A percentile compares a stretch with the other conserved stretches of the same genome.
Evolutionary conservation across 768 basidiomycete species (phyloP).

Genomic region (Clitopilus hobsonii): DNA sequence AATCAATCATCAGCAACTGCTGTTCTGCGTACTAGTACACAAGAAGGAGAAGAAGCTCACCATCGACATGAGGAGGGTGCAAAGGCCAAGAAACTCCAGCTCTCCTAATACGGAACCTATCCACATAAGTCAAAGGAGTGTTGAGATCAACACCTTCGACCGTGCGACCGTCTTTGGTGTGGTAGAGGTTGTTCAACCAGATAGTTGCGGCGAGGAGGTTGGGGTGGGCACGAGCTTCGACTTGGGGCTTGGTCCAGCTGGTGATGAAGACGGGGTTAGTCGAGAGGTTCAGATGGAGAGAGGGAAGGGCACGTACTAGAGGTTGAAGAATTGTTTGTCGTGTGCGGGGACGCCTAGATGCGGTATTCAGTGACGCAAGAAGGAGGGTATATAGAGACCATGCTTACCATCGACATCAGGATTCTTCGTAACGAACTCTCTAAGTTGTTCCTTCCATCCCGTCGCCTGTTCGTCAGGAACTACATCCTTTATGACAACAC

Average conservation of each 20-base stretch:
- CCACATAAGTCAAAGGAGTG: slow-evolving; percentile 64
- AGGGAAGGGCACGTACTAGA: slow-evolving; percentile 58
- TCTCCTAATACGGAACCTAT: slow-evolving; percentile 69
- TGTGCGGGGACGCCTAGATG: slow-evolving; percentile 42
- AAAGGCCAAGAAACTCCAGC: slow-evolving; percentile 54
- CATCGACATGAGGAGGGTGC: slow-evolving; percentile 41
- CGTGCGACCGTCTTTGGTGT: slow-evolving; percentile 28
- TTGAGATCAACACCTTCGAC: slow-evolving; percentile 55
- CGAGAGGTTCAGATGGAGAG: not conserved
- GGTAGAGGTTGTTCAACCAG: slow-evolving; percentile 68
- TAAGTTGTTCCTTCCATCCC: slow-evolving; percentile 53
- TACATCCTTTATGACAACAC: slow-evolving; percentile 57
- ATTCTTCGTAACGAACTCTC: slow-evolving; percentile 53
- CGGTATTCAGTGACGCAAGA: not conserved
- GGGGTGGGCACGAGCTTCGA: slow-evolving; percentile 66
- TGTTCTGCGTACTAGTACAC: slow-evolving; percentile 4
- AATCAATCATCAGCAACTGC: too few species aligned
- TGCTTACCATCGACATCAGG: slow-evolving; percentile 47
- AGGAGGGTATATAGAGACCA: not conserved
- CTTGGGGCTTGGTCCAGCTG: slow-evolving; percentile 47
- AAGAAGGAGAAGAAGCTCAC: slow-evolving; percentile 14
- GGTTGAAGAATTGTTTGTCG: slow-evolving; percentile 71
- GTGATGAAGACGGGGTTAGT: not conserved
- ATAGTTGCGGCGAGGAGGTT: slow-evolving; percentile 52
- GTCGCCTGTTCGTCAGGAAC: slow-evolving; percentile 52